A percentile compares a stretch with the other conserved stretches of the same genome.
Evolutionary conservation across 495 filamentous ascomycete genomes (phyloP).

Genomic region (Endocarpon pusillum): DNA sequence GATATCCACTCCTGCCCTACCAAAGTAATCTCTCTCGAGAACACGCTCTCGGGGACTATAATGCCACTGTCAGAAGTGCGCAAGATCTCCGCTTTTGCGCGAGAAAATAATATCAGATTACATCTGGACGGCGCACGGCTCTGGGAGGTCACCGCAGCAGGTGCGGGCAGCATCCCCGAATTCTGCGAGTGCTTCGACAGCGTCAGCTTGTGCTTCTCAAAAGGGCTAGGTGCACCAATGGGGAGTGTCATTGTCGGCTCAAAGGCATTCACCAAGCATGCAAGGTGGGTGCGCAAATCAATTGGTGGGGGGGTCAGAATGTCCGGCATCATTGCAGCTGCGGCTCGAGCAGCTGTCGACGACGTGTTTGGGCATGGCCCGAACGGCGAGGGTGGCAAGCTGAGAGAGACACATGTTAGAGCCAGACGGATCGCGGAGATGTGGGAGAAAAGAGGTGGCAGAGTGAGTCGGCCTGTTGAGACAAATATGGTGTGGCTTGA

Average conservation of each 20-base stretch:
- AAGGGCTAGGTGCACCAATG: slow-evolving; percentile 77
- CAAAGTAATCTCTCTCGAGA: slow-evolving; percentile 66
- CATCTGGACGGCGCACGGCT: slow-evolving; percentile 77
- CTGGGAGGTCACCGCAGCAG: slow-evolving; percentile 56
- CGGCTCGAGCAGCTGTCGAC: slow-evolving; percentile 30
- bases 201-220: slow-evolving; percentile 70
- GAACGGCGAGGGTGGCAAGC: slow-evolving; percentile 43
- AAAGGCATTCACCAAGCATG: slow-evolving; percentile 46
- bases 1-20: slow-evolving; percentile 45
- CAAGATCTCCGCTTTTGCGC: slow-evolving; percentile 53
- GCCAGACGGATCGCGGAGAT: slow-evolving; percentile 46
- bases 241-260: slow-evolving; percentile 63
- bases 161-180: slow-evolving; percentile 43
- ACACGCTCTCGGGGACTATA: slow-evolving; percentile 63
- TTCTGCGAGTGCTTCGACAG: slow-evolving; percentile 63
- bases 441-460: slow-evolving; percentile 41
- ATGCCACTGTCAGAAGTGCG: slow-evolving; percentile 55
- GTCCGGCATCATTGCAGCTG: slow-evolving; percentile 32
- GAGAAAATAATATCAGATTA: slow-evolving; percentile 45
- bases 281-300: slow-evolving; percentile 65
- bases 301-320: slow-evolving; percentile 75
- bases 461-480: slow-evolving; percentile 31
- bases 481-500: slow-evolving; percentile 96
- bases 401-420: slow-evolving; percentile 40
- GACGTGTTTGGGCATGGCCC: slow-evolving; percentile 45